A percentile compares a stretch with the other conserved stretches of the same genome.
Evolutionary conservation across 2,329 filamentous ascomycete genomes (phyloP).

Genomic region (Talaromyces sp.): DNA sequence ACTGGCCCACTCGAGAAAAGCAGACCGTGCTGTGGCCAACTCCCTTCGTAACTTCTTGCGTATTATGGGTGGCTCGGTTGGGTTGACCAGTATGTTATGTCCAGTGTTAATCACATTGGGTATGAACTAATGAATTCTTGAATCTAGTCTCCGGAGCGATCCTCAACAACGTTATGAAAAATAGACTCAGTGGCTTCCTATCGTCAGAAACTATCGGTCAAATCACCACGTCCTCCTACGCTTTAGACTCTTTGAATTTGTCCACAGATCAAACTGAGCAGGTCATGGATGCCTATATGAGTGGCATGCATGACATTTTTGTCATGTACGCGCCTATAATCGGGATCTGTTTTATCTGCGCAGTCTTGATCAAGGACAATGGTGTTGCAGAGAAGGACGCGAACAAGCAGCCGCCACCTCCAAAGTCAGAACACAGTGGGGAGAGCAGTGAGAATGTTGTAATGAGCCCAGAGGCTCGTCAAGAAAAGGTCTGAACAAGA

Average conservation of each 20-base stretch:
- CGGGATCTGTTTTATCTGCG: conserved; percentile 5
- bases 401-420: neutral
- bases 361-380: conserved; percentile 3
- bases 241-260: neutral
- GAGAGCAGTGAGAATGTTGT: neutral
- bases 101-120: neutral
- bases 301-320: conserved; percentile 8
- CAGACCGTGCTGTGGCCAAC: conserved; percentile 8
- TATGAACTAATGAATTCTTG: neutral
- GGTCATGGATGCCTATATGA: conserved; percentile 4
- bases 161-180: conserved; percentile 5
- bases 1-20: conserved; percentile 7
- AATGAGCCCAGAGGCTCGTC: neutral
- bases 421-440: neutral
- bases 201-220: neutral
- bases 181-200: neutral
- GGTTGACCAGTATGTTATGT: conserved; percentile 3
- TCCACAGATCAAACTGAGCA: neutral
- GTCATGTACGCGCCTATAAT: conserved; percentile 6
- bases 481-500: neutral
- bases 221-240: conserved; percentile 6
- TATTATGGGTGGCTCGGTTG: conserved; percentile 6
- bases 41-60: conserved; percentile 8
- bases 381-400: conserved; percentile 7
- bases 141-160: conserved; percentile 6